Base-by-base conservation (phyloP, 2,329 filamentous ascomycete genomes). In the Lasiodiplodia hormozganensis region DNA sequence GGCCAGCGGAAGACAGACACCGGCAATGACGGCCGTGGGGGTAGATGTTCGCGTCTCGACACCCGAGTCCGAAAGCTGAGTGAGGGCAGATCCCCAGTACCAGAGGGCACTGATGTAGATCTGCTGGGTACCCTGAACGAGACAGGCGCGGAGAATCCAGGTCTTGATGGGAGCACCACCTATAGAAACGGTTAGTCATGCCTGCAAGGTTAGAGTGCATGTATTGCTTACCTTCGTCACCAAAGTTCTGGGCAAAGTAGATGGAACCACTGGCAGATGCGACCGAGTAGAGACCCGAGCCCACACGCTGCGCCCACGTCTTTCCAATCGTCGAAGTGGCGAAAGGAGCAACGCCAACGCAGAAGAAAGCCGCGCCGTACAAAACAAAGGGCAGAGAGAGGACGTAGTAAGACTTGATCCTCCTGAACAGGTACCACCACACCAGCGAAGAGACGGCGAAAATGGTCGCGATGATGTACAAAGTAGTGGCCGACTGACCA, bases 241-340 rank as follows among this genome's bases (percentile, higher is more conserved):
- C 88, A 73, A 90, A 90, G 76, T 91, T 91, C 62, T 90, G 83
- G 2, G 88, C 85, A 73, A 91, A 91, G 80, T 88, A 90, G 68
- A 91, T 82, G 0, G 86, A 87, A 14, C 89, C 89, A 51, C 86
- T 87, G 10, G 87, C 85, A 6, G 89, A 89, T 6, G 88, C 89
- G 6, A 85, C 82, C 1, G 88, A 86, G 74, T 91, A 91, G 25
- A 89, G 73, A 4, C 82, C 88, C 3, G 87, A 88, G 11, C 87
- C 89, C 5, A 88, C 81, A 69, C 60, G 34, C 31, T 64, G 60
- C 16, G 60, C 60, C 60, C 85, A 88, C 14, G 82, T 84, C 56
- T 84, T 81, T 12, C 76, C 75, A 65, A 73, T 72, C 1, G 74
- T 71, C 34, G 82, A 78, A 0, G 72, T 65, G 28, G 60, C 28